Conservation (phyloP, 2,329 filamentous ascomycete genomes). For the Aurifilum marmelostoma region DNA sequence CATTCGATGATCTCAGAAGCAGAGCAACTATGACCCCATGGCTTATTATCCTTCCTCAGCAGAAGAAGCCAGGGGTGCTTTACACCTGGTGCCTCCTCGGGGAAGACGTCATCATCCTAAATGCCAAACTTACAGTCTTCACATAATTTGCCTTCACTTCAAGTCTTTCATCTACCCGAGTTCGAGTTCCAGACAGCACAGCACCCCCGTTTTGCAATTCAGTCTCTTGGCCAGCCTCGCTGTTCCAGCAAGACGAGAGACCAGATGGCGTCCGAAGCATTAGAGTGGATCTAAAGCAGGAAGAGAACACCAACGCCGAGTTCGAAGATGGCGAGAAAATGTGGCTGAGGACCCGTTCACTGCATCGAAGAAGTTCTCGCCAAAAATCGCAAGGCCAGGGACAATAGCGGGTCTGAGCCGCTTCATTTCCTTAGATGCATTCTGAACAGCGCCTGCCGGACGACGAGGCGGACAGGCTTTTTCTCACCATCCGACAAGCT, state of each 20-base stretch:
- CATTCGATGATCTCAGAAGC: not conserved
- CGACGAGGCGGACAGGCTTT: not conserved
- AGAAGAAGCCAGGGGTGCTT: not conserved
- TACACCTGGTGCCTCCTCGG: not conserved
- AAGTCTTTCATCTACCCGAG: not conserved
- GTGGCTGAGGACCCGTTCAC: not conserved
- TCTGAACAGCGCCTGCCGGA: no score
- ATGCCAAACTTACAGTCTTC: not conserved
- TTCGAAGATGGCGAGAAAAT: not conserved
- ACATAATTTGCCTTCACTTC: not conserved
- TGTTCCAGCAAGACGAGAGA: not conserved
- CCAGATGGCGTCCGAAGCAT: not conserved
- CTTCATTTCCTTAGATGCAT: no score
- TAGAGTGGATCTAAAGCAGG: not conserved
- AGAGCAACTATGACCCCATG: not conserved
- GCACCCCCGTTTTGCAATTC: not conserved
- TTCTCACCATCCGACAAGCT: no score
- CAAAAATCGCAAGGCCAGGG: not conserved
- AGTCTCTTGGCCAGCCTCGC: not conserved
- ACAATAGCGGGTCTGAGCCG: no score
- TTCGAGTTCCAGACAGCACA: no score
- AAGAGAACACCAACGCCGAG: not conserved
- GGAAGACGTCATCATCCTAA: not conserved
- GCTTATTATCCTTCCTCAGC: slow-evolving; percentile 37
- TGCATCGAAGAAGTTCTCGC: not conserved